A percentile compares a stretch with the other conserved stretches of the same genome.
Conservation (phyloP, 2,329 filamentous ascomycete genomes). For the Aspergillus sp. region DNA sequence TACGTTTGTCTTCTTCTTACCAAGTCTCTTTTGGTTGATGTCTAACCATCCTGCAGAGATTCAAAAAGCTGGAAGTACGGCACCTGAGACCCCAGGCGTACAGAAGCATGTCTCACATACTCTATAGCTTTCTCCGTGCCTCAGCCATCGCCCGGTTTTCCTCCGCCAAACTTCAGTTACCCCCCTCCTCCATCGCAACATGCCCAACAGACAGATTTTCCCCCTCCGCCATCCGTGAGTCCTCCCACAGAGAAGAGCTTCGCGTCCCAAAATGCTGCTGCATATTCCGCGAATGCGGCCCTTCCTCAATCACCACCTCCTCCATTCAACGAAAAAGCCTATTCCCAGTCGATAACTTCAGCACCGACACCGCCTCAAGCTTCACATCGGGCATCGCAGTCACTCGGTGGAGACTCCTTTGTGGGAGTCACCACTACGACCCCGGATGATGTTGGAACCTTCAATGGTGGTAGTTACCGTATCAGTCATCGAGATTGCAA, state of each 20-base stretch:
- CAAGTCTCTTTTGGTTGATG: too few relatives aligned
- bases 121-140: slow-evolving; percentile 13
- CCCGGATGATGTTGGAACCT: slow-evolving; percentile 87
- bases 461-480: slow-evolving; percentile 92
- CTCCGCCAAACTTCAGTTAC: slow-evolving; percentile 23
- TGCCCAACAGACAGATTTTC: slow-evolving; percentile 5
- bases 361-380: not conserved
- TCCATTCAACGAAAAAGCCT: not conserved
- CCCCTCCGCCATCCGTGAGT: slow-evolving; percentile 17
- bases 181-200: slow-evolving; percentile 27
- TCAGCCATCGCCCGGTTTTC: slow-evolving; percentile 22
- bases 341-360: not conserved
- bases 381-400: not conserved
- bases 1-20: slow-evolving; percentile 1
- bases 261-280: not conserved
- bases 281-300: not conserved
- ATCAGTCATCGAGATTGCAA: slow-evolving; percentile 92
- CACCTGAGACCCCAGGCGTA: not conserved
- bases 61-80: slow-evolving; percentile 13
- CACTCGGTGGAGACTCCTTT: not conserved
- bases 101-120: not conserved
- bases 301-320: not conserved
- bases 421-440: slow-evolving; percentile 43
- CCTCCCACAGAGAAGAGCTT: slow-evolving; percentile 13
- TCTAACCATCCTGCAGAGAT: slow-evolving; percentile 5